These are phyloP conservation scores for Hippophae gyantsensis DNA, from an alignment of 306 rosid species.

Conservation along the genomic window DNA sequence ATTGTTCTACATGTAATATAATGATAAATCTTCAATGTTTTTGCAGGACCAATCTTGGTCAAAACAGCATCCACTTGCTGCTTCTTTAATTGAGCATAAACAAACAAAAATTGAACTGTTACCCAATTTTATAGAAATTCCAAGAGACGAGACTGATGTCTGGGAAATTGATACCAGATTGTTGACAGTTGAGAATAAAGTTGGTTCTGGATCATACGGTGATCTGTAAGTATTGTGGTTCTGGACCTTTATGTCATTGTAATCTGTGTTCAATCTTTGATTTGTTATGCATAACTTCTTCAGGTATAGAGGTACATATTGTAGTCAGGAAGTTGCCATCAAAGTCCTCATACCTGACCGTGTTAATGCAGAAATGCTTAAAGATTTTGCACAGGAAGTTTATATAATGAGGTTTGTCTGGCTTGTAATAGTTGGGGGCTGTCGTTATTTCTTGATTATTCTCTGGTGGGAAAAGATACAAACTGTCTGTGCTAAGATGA, in stretches of 20 bases:
- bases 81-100: slow-evolving; percentile 30
- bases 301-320: slow-evolving; percentile 87
- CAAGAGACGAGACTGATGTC: slow-evolving; percentile 88
- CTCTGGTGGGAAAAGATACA: not conserved
- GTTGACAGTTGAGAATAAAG: slow-evolving; percentile 73
- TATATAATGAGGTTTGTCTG: slow-evolving; percentile 86
- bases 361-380: slow-evolving; percentile 71
- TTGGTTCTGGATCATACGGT: slow-evolving; percentile 95
- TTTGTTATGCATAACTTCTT: slow-evolving; percentile 25
- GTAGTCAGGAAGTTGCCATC: slow-evolving; percentile 95
- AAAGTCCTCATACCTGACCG: slow-evolving; percentile 85
- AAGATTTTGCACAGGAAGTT: slow-evolving; percentile 95
- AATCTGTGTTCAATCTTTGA: slow-evolving; percentile 5
- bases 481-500: not conserved
- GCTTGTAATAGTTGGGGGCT: slow-evolving; percentile 13
- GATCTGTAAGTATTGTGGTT: slow-evolving; percentile 66
- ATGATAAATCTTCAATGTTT: slow-evolving; percentile 14
- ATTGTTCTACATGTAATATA: slow-evolving; percentile 5
- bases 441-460: slow-evolving; percentile 12
- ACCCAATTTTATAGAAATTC: slow-evolving; percentile 63
- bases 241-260: slow-evolving; percentile 19
- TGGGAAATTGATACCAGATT: slow-evolving; percentile 88
- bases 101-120: slow-evolving; percentile 40
- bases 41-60: slow-evolving; percentile 49
- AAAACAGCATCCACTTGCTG: slow-evolving; percentile 43